Percentiles rank a stretch among this genome's conserved stretches.
Conservation (phyloP, 2,329 filamentous ascomycete species). For the Colletotrichum sp. region DNA sequence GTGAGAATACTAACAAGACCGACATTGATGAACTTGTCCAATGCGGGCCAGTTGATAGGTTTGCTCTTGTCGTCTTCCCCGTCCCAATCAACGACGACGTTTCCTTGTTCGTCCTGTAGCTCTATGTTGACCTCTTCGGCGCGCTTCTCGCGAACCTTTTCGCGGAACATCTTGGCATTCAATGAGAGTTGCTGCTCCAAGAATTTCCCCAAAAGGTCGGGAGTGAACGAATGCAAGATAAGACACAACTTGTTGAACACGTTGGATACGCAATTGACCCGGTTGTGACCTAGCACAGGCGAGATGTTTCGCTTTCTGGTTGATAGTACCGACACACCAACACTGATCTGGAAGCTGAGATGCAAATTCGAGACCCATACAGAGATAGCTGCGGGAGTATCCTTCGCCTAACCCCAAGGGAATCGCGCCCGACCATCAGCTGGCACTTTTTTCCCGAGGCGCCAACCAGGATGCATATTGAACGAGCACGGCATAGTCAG, state of each 20-base stretch:
- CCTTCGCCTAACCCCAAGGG: background rate
- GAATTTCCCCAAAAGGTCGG: background rate
- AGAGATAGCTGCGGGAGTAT: background rate
- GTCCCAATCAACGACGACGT: conserved; percentile 59
- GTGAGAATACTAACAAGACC: conserved; percentile 41
- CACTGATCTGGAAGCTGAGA: background rate
- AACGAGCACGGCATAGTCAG: background rate
- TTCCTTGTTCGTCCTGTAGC: background rate
- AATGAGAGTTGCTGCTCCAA: background rate
- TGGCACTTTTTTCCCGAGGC: background rate
- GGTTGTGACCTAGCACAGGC: background rate
- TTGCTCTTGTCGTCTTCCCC: conserved; percentile 61
- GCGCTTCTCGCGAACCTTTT: background rate
- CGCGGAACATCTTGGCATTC: background rate
- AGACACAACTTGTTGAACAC: background rate
- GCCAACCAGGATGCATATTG: background rate
- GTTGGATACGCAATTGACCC: background rate
- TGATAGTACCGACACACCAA: background rate
- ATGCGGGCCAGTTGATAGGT: conserved; percentile 40
- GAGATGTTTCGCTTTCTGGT: background rate
- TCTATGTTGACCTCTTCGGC: background rate
- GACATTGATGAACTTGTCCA: background rate
- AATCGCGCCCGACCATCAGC: background rate
- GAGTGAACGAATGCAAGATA: background rate
- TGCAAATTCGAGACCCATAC: background rate